A percentile compares a stretch with the other conserved stretches of the same genome.
Conservation (phyloP, 2,329 filamentous ascomycete species). For the Colletotrichum sublineola region DNA sequence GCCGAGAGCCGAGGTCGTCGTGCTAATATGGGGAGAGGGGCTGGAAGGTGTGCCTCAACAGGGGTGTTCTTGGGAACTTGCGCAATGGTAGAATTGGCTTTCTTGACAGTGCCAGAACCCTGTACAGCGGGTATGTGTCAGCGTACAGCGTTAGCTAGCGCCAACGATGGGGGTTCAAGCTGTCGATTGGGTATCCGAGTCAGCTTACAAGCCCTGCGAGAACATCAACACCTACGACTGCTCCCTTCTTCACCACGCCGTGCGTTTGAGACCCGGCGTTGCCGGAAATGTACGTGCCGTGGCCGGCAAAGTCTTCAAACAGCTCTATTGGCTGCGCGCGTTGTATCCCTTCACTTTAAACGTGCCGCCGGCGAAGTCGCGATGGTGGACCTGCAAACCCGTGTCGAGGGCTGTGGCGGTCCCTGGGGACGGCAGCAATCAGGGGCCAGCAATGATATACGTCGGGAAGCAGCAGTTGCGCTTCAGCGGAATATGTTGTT, state of each 20-base stretch:
- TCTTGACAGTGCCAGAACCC: constrained; percentile 32
- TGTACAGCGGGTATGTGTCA: constrained; percentile 43
- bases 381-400: constrained; percentile 49
- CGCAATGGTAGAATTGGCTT: neutral
- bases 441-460: neutral
- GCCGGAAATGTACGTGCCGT: too few relatives aligned
- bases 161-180: constrained; percentile 3
- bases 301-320: too few relatives aligned
- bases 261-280: constrained; percentile 46
- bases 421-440: constrained; percentile 14
- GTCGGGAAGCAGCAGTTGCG: neutral
- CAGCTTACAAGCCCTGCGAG: constrained; percentile 44
- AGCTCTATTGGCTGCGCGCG: too few relatives aligned
- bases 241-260: constrained; percentile 59
- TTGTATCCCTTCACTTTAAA: too few relatives aligned
- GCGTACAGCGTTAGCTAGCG: neutral
- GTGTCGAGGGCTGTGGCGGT: constrained; percentile 52
- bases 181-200: neutral
- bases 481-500: constrained; percentile 12
- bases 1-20: constrained; percentile 61
- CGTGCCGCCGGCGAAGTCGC: constrained; percentile 50
- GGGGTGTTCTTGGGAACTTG: constrained; percentile 46
- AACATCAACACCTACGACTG: constrained; percentile 61
- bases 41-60: constrained; percentile 9
- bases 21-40: constrained; percentile 37